These are phyloP conservation scores for Viridothelium virens DNA, from an alignment of 495 filamentous ascomycete genomes.

Conservation along the genomic window DNA sequence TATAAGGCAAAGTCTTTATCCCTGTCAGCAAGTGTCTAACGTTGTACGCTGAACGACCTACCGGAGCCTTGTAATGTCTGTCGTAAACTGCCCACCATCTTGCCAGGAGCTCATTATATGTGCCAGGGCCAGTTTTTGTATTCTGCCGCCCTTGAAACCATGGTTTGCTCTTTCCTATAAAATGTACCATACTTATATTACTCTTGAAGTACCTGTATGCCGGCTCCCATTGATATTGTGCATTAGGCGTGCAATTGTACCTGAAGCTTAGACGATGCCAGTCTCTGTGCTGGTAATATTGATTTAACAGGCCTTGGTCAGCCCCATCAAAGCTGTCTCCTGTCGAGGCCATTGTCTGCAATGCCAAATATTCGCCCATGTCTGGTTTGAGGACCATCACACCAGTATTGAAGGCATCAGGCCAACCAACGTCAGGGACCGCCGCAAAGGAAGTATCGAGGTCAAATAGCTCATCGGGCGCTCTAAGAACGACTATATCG, in stretches of 20 bases:
- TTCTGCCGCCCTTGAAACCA: constrained; percentile 65
- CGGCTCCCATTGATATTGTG: constrained; percentile 89
- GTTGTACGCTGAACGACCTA: constrained; percentile 31
- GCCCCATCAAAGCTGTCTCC: constrained; percentile 96
- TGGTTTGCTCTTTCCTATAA: constrained; percentile 85
- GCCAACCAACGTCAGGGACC: constrained; percentile 94
- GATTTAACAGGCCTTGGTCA: constrained; percentile 92
- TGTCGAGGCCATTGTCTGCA: constrained; percentile 71
- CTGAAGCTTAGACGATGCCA: constrained; percentile 88
- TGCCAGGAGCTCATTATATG: constrained; percentile 71
- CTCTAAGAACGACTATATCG: constrained; percentile 76
- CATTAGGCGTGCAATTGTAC: constrained; percentile 94
- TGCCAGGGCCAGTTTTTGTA: constrained; percentile 46
- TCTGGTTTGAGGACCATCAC: constrained; percentile 87
- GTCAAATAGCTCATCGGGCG: constrained; percentile 87
- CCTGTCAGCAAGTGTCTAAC: background rate
- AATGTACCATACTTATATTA: constrained; percentile 80
- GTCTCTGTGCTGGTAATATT: constrained; percentile 66
- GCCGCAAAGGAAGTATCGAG: constrained; percentile 73
- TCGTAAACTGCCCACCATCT: constrained; percentile 93
- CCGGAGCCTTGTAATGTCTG: constrained; percentile 59
- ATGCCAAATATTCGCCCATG: constrained; percentile 75
- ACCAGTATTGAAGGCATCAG: constrained; percentile 95
- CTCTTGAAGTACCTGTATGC: constrained; percentile 90
- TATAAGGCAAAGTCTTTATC: constrained; percentile 9